Evolutionary conservation across 805 yeast species (phyloP), one percentile per base, ranked within the genome.

Genomic region (Barnettozyma sp.): DNA sequence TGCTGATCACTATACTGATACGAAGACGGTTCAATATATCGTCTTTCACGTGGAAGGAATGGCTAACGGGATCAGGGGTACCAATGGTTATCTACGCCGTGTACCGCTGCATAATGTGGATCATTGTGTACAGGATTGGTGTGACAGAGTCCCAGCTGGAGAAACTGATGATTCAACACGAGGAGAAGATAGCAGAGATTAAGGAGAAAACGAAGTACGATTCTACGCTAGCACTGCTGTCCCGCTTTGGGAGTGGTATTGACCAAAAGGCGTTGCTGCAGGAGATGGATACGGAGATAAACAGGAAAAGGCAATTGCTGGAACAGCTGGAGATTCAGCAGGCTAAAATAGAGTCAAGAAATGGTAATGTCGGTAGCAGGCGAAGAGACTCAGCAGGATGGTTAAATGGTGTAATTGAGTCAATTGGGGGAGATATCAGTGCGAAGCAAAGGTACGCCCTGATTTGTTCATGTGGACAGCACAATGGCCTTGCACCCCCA

Each of bases 401-500:
- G 69, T 50, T 63, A 46, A 70, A 71, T 43, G 38, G 64, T 30
- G 30, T 70, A 2, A 45, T 70, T 19, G 70, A 68, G 27, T 28
- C 59, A 6, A 44, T 76, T 7, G 55, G 73, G 4, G 90, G 87
- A 15, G 90, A 82, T 49, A 57, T 71, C 30, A 63, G 74, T 31
- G 68, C 81, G 0, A 73, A 73, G 29, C 62, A 62, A 39, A 58
- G 94, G 29, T 81, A 67, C 52, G 94, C 94, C 0, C 64, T 84
- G 45, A 80, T 84, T 12, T 84, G 95, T 14, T 59, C 65, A n/a
- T 84, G 95, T 51, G 61, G 56, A 16, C 65, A 65, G 13, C 94
- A 84, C 56, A 84, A 85, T 50, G 95, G 95, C 1, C 65, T 84
- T 30, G 94, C 94, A 0, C 83, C 86, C 4, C 86, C 83, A 2